Evolutionary conservation across 352 stramenopile genomes (phyloP).

Genomic region (Globisporangium lucens): DNA sequence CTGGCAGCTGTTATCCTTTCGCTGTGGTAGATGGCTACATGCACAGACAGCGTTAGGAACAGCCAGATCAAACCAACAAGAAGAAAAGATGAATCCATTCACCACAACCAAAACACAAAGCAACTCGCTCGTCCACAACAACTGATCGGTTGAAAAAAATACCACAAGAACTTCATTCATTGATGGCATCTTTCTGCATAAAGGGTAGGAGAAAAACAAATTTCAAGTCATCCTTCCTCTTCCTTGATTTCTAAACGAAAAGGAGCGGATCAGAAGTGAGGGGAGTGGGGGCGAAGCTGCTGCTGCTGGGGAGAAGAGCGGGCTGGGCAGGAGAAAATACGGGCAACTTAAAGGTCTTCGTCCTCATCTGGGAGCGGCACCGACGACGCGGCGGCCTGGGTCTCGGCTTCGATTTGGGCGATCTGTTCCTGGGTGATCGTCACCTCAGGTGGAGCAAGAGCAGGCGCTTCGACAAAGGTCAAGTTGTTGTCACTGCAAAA

Average conservation of each 20-base stretch:
- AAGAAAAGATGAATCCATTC: neutral
- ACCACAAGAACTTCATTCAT: conserved; percentile 26
- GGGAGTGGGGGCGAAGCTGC: neutral
- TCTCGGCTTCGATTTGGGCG: conserved; percentile 90
- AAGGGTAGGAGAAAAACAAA: conserved; percentile 9
- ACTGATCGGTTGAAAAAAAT: neutral
- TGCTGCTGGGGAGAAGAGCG: neutral
- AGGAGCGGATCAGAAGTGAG: conserved; percentile 7
- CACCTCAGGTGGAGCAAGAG: conserved; percentile 96
- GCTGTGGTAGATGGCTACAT: neutral
- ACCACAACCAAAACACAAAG: neutral
- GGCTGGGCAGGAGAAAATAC: conserved; percentile 16
- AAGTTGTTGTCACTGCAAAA: conserved; percentile 93
- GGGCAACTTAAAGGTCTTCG: conserved; percentile 91
- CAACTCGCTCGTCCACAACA: neutral
- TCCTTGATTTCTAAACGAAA: conserved; percentile 30
- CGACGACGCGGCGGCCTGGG: conserved; percentile 85
- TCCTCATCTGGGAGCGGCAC: conserved; percentile 97
- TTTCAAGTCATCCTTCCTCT: conserved; percentile 16
- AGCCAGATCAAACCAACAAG: neutral
- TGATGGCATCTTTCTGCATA: conserved; percentile 12
- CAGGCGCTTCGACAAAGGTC: conserved; percentile 97
- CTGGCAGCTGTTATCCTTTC: neutral
- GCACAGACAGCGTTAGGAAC: too few species aligned
- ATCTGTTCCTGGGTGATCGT: conserved; percentile 93